phyloP scores from a whole-genome alignment of 2,329 filamentous ascomycete genomes.

The Verticillium dahliae region DNA sequence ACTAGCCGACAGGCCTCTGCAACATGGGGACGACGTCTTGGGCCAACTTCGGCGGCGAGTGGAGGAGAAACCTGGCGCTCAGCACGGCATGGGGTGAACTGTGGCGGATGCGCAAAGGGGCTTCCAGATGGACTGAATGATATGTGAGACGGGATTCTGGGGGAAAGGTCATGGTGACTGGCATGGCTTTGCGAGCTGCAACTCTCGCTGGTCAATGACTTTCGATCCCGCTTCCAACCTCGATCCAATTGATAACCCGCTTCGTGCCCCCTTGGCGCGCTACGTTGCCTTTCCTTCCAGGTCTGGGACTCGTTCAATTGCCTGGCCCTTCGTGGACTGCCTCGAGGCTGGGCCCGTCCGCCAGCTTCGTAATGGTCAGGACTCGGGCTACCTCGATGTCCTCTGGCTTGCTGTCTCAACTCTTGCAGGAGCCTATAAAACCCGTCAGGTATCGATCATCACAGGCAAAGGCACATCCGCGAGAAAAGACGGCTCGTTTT shows the following conservation, averaged over 20 bases:
- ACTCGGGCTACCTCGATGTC: not conserved
- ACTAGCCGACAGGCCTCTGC: not conserved
- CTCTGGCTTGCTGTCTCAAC: conserved; percentile 7
- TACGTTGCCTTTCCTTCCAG: not conserved
- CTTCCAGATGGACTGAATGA: not conserved
- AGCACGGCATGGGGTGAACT: not conserved
- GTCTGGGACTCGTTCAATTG: not conserved
- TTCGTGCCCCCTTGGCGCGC: not conserved
- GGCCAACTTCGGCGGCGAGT: not conserved
- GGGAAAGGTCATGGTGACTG: not conserved
- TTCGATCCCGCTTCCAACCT: not conserved
- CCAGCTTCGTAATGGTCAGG: not conserved
- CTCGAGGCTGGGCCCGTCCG: not conserved
- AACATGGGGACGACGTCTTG: not conserved
- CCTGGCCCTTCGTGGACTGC: no score
- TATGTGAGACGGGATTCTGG: not conserved
- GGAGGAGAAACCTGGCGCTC: not conserved
- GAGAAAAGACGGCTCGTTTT: not conserved
- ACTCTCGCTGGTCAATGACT: not conserved
- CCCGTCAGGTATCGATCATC: not conserved
- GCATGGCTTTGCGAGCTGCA: not conserved
- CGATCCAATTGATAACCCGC: not conserved
- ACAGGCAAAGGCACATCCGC: not conserved
- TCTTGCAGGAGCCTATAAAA: conserved; percentile 1
- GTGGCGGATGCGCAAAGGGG: not conserved